Conservation (phyloP, 2,329 filamentous ascomycete genomes). For the Zymoseptoria tritici region DNA sequence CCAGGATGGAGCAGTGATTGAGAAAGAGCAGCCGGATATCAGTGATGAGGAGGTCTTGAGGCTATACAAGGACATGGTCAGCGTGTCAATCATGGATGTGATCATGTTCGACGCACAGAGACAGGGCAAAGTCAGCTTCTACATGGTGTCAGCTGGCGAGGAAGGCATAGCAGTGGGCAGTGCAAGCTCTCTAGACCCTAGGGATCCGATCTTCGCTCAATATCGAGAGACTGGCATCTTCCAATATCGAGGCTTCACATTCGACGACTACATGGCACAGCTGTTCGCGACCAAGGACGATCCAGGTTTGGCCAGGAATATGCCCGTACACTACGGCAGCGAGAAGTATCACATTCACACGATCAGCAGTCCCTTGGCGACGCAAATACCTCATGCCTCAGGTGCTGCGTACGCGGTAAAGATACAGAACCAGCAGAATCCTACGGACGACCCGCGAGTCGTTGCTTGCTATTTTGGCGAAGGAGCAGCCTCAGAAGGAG, state of each 20-base stretch:
- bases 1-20: constrained; percentile 76
- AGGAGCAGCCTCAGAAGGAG: constrained; percentile 81
- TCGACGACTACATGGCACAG: constrained; percentile 91
- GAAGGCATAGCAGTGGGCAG: constrained; percentile 90
- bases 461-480: constrained; percentile 85
- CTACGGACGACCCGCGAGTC: constrained; percentile 58
- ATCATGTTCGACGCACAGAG: constrained; percentile 98
- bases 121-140: constrained; percentile 89
- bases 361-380: constrained; percentile 77
- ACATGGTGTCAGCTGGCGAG: constrained; percentile 91
- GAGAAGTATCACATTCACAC: constrained; percentile 79
- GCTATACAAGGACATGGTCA: constrained; percentile 59
- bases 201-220: constrained; percentile 88
- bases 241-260: constrained; percentile 75
- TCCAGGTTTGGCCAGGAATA: constrained; percentile 74
- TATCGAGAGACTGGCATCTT: constrained; percentile 93
- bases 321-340: constrained; percentile 95
- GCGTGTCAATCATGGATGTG: constrained; percentile 79
- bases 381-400: constrained; percentile 80
- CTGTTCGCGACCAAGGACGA: constrained; percentile 84
- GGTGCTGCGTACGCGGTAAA: constrained; percentile 85
- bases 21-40: constrained; percentile 61
- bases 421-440: constrained; percentile 66
- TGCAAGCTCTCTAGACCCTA: constrained; percentile 71
- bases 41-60: constrained; percentile 52